These are phyloP conservation scores for Stemphylium lycopersici DNA, from an alignment of 2,329 filamentous ascomycete species.

Conservation along the genomic window DNA sequence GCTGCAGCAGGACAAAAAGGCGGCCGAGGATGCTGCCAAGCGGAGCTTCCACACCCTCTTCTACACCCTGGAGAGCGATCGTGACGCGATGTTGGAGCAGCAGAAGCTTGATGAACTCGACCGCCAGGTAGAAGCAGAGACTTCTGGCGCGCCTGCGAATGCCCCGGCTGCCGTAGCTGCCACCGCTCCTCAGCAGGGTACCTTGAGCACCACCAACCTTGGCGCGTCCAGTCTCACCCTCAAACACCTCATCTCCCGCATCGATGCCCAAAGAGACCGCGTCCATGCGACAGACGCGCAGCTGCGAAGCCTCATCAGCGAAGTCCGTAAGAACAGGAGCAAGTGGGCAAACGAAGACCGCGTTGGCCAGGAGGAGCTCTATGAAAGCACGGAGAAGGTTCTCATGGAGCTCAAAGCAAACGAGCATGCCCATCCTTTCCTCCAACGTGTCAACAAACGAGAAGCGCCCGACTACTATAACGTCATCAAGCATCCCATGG, in stretches of 20 bases:
- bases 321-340: slow-evolving; percentile 95
- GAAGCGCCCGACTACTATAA: slow-evolving; percentile 96
- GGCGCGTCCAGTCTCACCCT: slow-evolving; percentile 94
- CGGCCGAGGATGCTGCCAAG: slow-evolving; percentile 87
- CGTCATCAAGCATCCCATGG: slow-evolving; percentile 96
- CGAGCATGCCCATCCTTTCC: slow-evolving; percentile 95
- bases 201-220: slow-evolving; percentile 89
- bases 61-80: slow-evolving; percentile 93
- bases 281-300: slow-evolving; percentile 93
- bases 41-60: slow-evolving; percentile 92
- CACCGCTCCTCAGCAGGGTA: slow-evolving; percentile 74
- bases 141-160: slow-evolving; percentile 66
- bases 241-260: slow-evolving; percentile 94
- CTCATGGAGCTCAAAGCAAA: slow-evolving; percentile 96
- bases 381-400: slow-evolving; percentile 96
- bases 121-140: slow-evolving; percentile 93
- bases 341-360: slow-evolving; percentile 99
- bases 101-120: slow-evolving; percentile 96
- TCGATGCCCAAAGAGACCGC: slow-evolving; percentile 89
- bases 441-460: slow-evolving; percentile 93
- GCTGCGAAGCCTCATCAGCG: slow-evolving; percentile 89
- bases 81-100: slow-evolving; percentile 96
- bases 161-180: slow-evolving; percentile 58
- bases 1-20: slow-evolving; percentile 88
- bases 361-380: slow-evolving; percentile 95